A percentile compares a stretch with the other conserved stretches of the same genome.
These are phyloP conservation scores for Panicum hallii DNA, from an alignment of 202 grass and related monocot species.

Conservation along the genomic window DNA sequence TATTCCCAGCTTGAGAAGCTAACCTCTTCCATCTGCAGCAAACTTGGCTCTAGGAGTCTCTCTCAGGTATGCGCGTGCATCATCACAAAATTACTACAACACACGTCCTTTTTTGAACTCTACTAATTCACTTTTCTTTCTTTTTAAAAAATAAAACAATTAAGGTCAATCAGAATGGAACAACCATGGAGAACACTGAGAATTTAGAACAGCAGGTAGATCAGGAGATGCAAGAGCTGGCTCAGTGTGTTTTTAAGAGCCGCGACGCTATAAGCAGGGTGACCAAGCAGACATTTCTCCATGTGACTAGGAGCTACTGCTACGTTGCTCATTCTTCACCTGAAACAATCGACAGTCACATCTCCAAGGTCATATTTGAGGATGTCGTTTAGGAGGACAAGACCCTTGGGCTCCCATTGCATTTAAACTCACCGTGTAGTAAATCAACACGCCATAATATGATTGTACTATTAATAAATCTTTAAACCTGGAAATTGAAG, in stretches of 20 bases:
- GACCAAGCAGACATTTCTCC: constrained; percentile 44
- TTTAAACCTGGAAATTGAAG: too few relatives aligned
- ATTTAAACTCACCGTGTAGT: too few relatives aligned
- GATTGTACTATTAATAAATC: too few relatives aligned
- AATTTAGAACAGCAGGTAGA: neutral
- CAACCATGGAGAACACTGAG: neutral
- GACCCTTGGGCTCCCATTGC: too few relatives aligned
- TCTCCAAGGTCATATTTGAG: constrained; percentile 48
- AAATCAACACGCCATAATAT: too few relatives aligned
- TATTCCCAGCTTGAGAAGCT: constrained; percentile 32
- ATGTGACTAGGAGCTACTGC: constrained; percentile 45
- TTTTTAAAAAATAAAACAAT: too few relatives aligned
- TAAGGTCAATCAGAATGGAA: neutral
- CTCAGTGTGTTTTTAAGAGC: neutral
- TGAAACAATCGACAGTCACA: constrained; percentile 35
- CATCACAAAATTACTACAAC: neutral
- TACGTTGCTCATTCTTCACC: constrained; percentile 44
- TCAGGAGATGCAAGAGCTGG: constrained; percentile 40
- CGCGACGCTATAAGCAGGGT: neutral
- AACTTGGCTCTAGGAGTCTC: neutral
- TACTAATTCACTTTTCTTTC: too few relatives aligned
- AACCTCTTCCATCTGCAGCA: constrained; percentile 19
- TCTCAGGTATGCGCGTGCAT: neutral
- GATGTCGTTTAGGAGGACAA: constrained; percentile 15
- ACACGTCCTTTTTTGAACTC: too few relatives aligned